Evolutionary conservation across 1,284 basidiomycete species (phyloP), one percentile per base, ranked within the genome.

Genomic region (Puccinia coronata): DNA sequence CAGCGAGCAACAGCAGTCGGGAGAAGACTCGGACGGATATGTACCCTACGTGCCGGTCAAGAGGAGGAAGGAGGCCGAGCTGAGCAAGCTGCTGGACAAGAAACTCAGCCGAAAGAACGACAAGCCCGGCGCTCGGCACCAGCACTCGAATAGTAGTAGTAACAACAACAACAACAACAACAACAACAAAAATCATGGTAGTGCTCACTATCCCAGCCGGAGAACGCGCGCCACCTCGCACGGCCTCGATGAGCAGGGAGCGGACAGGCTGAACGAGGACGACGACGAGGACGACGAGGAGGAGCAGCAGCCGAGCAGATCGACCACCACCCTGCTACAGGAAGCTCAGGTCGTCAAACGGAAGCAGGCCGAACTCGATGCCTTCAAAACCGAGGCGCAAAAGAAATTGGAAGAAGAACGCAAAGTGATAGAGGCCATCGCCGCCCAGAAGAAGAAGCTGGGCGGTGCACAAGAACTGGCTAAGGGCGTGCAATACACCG

Each of bases 331-430:
- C 0, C 87, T 98, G 76, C 87, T 98, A 75, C 87, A 95, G 84
- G 93, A 96, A 85, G 95, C 95, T 0, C 94, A 96, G 87, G 94
- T 97, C 85, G 95, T 98, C 34, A 94, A 96, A 86, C 89, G 89
- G 47, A 89, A 89, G 85, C 93, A 91, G 86, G 93, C 92, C 16
- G 88, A 88, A 73, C 43, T 80, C 12, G 78, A 80, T 39, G 78
- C 78, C 16, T 72, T 80, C 49, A 80, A 80, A 39, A 80, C 78
- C 18, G 69, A 80, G 49, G 90, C 90, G 11, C 92, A 99, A 86
- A 92, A 92, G 85, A 91, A 90, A 14, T 92, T 92, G 65, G 97
- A 98, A 86, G 91, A 90, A 77, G 96, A 99, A 86, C 93, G 92
- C 11, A 92, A 93, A 84, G 93, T 99, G 80, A 87, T 99, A 6